Base-by-base conservation (phyloP, 2,329 filamentous ascomycete genomes). In the Gaeumannomyces tritici region DNA sequence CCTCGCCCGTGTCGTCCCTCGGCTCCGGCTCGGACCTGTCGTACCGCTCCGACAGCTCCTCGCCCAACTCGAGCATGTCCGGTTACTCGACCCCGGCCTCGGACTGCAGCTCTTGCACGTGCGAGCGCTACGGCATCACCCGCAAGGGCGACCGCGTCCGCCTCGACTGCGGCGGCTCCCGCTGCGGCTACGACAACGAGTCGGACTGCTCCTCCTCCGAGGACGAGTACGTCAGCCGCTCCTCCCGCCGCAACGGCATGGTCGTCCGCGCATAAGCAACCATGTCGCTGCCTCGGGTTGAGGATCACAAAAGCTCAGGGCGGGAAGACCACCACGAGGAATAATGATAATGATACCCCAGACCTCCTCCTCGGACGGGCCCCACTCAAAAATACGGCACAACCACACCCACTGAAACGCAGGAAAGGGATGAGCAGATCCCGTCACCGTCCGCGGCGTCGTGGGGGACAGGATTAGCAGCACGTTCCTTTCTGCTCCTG, bases 71-170 rank as follows among this genome's bases (percentile, higher is more conserved):
- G 51, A 88, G 86, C 64, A 81, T 89, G 68, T 88, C 89, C 62
- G 89, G 88, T 69, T 93, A 91, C 75, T 91, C 90, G 81, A 90
- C 87, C 65, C 89, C 89, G 66, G 83, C 82, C 76, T 91, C 89
- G 61, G 89, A 89, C 71, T 87, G 86, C 77, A 88, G 83, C 71
- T 84, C 83, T 74, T 98, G 95, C 86, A 92, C 89, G 67, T 98
- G 93, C 79, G 91, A 97, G 77, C 90, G 93, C 79, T 97, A 95
- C 80, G 93, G 93, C 70, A 96, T 98, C 81, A 97, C 93, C 67
- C 90, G 92, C 78, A 88, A 89, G 75, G 92, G 93, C 73, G 89
- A 96, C 76, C 88, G 93, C 71, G 89, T 98, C 83, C 95, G 93
- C 84, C 87, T 97, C 75, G 93, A 97, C 84, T 98, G 93, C 73